phyloP scores from a whole-genome alignment of 2,329 filamentous ascomycete genomes.

The Cercospora citrullina region DNA sequence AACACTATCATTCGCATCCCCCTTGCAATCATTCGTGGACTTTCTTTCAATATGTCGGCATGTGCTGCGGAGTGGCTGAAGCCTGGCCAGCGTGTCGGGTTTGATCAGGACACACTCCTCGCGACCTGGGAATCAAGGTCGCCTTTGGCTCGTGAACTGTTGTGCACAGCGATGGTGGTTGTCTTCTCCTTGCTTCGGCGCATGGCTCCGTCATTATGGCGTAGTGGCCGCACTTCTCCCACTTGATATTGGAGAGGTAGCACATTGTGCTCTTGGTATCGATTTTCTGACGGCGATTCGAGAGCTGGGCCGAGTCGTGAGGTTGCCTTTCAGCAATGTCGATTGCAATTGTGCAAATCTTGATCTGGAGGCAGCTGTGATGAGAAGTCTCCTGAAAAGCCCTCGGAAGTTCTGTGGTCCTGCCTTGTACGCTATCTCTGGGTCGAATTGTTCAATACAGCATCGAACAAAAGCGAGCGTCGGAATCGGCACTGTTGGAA shows the following conservation, averaged over 20 bases:
- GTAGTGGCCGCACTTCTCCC: slow-evolving; percentile 28
- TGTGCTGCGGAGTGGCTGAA: slow-evolving; percentile 10
- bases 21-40: not conserved
- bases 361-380: not conserved
- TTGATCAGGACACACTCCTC: slow-evolving; percentile 25
- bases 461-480: not conserved
- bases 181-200: slow-evolving; percentile 18
- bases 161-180: slow-evolving; percentile 24
- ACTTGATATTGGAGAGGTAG: slow-evolving; percentile 24
- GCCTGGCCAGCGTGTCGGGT: slow-evolving; percentile 20
- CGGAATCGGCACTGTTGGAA: not conserved
- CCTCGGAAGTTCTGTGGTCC: not conserved
- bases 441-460: not conserved
- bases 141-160: slow-evolving; percentile 26
- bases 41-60: slow-evolving; percentile 13
- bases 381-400: not conserved
- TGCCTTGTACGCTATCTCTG: not conserved
- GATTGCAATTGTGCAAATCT: not conserved
- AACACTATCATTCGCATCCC: not conserved
- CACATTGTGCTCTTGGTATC: slow-evolving; percentile 12
- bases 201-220: slow-evolving; percentile 24
- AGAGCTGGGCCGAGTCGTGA: not conserved
- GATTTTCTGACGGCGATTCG: not conserved
- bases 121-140: slow-evolving; percentile 14
- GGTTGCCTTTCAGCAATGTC: not conserved